Percentiles rank a stretch among this genome's conserved stretches.
Conservation (phyloP, 805 yeast genomes). For the Alloascoidea hylecoeti region DNA sequence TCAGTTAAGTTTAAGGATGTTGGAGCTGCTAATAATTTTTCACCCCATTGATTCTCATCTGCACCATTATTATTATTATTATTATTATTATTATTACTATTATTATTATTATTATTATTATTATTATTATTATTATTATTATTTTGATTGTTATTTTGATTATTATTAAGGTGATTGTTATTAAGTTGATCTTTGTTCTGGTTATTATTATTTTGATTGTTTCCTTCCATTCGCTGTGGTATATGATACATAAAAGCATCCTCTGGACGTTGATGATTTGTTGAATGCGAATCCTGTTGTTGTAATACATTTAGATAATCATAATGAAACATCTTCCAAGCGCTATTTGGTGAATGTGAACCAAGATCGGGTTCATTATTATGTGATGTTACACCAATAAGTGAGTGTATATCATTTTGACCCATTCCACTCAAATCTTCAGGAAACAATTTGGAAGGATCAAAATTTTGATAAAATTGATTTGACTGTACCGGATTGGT, state of each 20-base stretch:
- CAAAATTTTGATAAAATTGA: constrained; percentile 1
- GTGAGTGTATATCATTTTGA: neutral
- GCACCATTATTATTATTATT: neutral
- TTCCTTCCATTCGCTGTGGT: too few relatives aligned
- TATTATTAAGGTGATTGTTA: neutral
- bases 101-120: neutral
- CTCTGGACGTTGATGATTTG: neutral
- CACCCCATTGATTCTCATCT: neutral
- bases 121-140: neutral
- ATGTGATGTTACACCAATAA: neutral
- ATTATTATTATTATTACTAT: neutral
- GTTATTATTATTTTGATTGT: neutral
- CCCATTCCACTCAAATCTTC: neutral
- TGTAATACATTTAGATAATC: neutral
- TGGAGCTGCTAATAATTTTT: neutral
- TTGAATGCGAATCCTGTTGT: too few relatives aligned
- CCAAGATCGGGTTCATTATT: neutral
- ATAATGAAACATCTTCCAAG: too few relatives aligned
- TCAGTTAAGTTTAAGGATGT: neutral
- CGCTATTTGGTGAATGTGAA: too few relatives aligned
- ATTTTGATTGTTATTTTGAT: neutral
- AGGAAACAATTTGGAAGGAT: neutral
- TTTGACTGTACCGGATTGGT: neutral
- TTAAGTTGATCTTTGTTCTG: neutral
- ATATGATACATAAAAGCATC: neutral